phyloP scores from a whole-genome alignment of 2,329 filamentous ascomycete genomes.

The Polychaeton citri region DNA sequence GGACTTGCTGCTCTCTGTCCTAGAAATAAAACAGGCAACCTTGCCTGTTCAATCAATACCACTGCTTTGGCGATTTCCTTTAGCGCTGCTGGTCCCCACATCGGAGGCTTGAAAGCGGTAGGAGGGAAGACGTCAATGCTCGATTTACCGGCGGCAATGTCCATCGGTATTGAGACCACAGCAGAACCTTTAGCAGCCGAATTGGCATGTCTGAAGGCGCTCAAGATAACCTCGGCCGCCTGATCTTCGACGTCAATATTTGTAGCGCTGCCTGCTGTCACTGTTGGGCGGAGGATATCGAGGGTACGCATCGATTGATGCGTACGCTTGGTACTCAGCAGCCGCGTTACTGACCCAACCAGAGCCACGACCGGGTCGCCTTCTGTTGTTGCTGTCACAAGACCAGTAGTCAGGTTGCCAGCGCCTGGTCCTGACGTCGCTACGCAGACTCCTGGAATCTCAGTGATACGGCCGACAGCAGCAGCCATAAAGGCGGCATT shows the following conservation, averaged over 20 bases:
- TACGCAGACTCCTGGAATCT: conserved; percentile 33
- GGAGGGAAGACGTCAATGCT: conserved; percentile 27
- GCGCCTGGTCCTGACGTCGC: conserved; percentile 36
- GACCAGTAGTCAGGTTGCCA: conserved; percentile 33
- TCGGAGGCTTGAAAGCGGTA: conserved; percentile 27
- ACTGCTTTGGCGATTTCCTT: conserved; percentile 22
- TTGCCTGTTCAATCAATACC: conserved; percentile 18
- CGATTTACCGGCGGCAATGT: conserved; percentile 28
- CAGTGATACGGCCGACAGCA: conserved; percentile 33
- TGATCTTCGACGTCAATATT: conserved; percentile 35
- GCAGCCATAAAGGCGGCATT: conserved; percentile 39
- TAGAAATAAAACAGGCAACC: conserved; percentile 32
- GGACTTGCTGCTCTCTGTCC: conserved; percentile 30
- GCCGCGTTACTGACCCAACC: conserved; percentile 32
- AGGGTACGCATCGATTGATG: conserved; percentile 34
- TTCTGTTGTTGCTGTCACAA: conserved; percentile 36
- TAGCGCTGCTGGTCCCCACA: conserved; percentile 26
- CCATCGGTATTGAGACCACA: conserved; percentile 32
- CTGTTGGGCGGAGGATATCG: conserved; percentile 30
- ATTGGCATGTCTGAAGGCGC: conserved; percentile 30
- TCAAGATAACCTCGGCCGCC: conserved; percentile 33
- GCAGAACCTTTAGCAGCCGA: conserved; percentile 30
- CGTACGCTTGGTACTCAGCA: conserved; percentile 32
- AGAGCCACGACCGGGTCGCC: conserved; percentile 36
- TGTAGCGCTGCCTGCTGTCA: conserved; percentile 29